Evolutionary conservation across 1,284 basidiomycete species (phyloP).

Genomic region (Paramarasmius palmivorus): DNA sequence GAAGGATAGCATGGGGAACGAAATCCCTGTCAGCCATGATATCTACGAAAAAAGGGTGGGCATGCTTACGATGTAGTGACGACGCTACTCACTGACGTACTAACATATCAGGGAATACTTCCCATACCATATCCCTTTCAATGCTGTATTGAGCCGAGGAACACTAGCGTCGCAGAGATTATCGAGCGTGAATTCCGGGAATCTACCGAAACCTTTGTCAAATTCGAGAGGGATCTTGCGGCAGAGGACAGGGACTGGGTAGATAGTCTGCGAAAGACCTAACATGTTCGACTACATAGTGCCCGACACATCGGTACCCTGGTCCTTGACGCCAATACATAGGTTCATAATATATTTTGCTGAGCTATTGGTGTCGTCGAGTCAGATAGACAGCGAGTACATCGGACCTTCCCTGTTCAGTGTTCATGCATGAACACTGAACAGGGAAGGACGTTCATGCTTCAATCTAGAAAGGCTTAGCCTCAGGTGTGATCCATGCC

Average conservation of each 20-base stretch:
- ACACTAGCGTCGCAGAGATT: constrained; percentile 8
- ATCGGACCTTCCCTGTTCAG: no score
- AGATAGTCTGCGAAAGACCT: not conserved
- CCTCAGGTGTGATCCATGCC: no score
- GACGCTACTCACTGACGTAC: not conserved
- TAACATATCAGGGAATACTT: constrained; percentile 11
- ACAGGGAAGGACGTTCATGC: no score
- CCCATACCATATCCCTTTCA: constrained; percentile 12
- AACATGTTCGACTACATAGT: no score
- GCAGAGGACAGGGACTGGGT: not conserved
- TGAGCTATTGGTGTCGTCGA: no score
- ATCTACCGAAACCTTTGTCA: constrained; percentile 12
- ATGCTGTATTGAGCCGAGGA: constrained; percentile 16
- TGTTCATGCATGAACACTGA: no score
- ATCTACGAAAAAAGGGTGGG: not conserved
- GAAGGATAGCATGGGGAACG: not conserved
- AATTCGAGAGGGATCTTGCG: constrained; percentile 11
- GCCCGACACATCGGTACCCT: no score
- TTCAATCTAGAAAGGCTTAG: no score
- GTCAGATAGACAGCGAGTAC: no score
- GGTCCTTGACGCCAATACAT: no score
- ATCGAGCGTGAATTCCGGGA: constrained; percentile 15
- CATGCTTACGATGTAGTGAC: not conserved
- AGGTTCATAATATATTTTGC: no score
- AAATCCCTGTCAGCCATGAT: not conserved